phyloP scores from a whole-genome alignment of 75 land plant genomes.

The Pinus tabuliformis region DNA sequence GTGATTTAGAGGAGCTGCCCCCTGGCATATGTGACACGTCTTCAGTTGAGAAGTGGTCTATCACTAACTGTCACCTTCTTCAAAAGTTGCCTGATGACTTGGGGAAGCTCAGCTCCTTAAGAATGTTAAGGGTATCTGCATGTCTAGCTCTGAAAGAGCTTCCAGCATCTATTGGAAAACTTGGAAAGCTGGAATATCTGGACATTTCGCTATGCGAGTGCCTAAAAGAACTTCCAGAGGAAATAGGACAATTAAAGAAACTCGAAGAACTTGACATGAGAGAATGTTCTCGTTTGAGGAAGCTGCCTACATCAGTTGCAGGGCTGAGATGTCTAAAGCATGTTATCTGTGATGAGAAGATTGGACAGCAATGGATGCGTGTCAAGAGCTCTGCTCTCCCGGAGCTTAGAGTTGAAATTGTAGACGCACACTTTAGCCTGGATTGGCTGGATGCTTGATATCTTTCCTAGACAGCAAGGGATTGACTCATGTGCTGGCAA shows the following conservation, averaged over 20 bases:
- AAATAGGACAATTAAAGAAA: slow-evolving; percentile 21
- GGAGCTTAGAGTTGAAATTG: slow-evolving; percentile 37
- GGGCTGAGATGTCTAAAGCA: neutral
- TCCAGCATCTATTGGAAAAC: slow-evolving; percentile 31
- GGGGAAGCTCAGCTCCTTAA: slow-evolving; percentile 26
- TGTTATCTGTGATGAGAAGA: slow-evolving; percentile 10
- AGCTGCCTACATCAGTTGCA: slow-evolving; percentile 23
- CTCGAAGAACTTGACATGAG: slow-evolving; percentile 69
- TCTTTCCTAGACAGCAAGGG: too few relatives aligned
- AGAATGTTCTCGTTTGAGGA: slow-evolving; percentile 35
- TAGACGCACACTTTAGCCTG: slow-evolving; percentile 28
- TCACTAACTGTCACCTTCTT: slow-evolving; percentile 54
- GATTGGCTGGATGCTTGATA: slow-evolving; percentile 55
- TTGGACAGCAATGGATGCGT: neutral
- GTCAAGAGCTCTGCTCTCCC: slow-evolving; percentile 26
- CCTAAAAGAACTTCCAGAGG: slow-evolving; percentile 40
- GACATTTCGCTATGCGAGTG: slow-evolving; percentile 54
- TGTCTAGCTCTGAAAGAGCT: slow-evolving; percentile 47
- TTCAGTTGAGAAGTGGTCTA: slow-evolving; percentile 24
- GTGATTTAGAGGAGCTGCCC: slow-evolving; percentile 40
- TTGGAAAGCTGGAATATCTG: slow-evolving; percentile 35
- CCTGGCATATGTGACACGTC: slow-evolving; percentile 22
- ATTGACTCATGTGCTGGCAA: too few relatives aligned
- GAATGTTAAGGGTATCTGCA: slow-evolving; percentile 39
- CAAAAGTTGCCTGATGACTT: slow-evolving; percentile 35